phyloP scores from a whole-genome alignment of 2,329 filamentous ascomycete species.

The Cladophialophora carrionii region DNA sequence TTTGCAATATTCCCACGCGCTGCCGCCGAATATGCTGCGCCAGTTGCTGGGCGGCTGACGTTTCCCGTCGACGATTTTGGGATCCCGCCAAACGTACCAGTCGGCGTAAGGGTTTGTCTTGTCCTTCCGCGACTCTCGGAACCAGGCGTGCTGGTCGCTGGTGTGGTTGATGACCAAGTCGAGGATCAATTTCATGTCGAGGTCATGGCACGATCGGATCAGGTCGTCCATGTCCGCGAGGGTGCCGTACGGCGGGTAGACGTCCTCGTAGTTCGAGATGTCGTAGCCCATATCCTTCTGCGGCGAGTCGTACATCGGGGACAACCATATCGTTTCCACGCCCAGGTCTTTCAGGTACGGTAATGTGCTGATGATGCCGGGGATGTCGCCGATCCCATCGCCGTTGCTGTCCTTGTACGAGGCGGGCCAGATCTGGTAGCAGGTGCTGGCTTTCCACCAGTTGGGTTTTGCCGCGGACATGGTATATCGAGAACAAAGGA shows the following conservation, averaged over 20 bases:
- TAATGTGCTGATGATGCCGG: constrained; percentile 40
- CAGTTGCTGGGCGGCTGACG: constrained; percentile 64
- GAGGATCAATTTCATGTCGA: constrained; percentile 71
- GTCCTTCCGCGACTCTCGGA: constrained; percentile 54
- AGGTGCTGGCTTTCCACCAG: constrained; percentile 37
- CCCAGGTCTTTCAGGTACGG: constrained; percentile 44
- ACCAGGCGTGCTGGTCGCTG: constrained; percentile 62
- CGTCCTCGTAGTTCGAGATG: constrained; percentile 67
- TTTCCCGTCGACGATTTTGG: constrained; percentile 60
- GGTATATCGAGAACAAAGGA: background rate
- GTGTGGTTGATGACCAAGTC: constrained; percentile 81
- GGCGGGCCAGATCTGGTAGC: constrained; percentile 43
- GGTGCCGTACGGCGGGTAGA: constrained; percentile 68
- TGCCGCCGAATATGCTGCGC: constrained; percentile 48
- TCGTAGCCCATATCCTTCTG: constrained; percentile 72
- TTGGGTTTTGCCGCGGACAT: constrained; percentile 33
- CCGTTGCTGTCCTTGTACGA: constrained; percentile 45
- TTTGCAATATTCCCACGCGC: constrained; percentile 38
- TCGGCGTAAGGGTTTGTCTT: constrained; percentile 56
- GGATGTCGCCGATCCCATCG: constrained; percentile 44
- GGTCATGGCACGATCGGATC: constrained; percentile 62
- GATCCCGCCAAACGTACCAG: constrained; percentile 69
- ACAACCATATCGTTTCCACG: constrained; percentile 44
- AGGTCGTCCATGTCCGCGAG: constrained; percentile 67
- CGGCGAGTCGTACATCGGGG: constrained; percentile 66